Percentiles rank a stretch among this genome's conserved stretches.
phyloP scores from a whole-genome alignment of 257 asterid genomes.

The Solanum rostratum region DNA sequence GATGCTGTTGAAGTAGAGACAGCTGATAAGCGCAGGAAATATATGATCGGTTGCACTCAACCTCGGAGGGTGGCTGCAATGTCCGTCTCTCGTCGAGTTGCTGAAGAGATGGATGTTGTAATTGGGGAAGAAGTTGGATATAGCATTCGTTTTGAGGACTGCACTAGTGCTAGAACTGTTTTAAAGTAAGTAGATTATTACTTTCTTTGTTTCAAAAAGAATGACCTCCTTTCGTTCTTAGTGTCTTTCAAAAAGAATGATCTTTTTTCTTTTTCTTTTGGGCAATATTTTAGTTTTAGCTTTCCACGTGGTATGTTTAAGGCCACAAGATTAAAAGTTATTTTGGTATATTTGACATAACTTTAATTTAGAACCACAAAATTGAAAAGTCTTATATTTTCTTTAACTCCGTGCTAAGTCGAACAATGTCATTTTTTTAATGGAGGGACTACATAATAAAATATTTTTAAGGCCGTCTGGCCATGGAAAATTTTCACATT shows the following conservation, averaged over 20 bases:
- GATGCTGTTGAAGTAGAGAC: constrained; percentile 66
- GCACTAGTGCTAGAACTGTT: constrained; percentile 80
- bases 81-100: constrained; percentile 96
- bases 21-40: constrained; percentile 62
- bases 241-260: too few species aligned
- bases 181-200: constrained; percentile 35
- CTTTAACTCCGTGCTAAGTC: too few species aligned
- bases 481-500: not conserved
- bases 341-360: too few species aligned
- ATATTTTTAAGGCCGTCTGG: not conserved
- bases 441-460: not conserved
- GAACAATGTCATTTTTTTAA: too few species aligned
- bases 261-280: too few species aligned
- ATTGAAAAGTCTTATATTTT: too few species aligned
- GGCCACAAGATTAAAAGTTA: too few species aligned
- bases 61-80: constrained; percentile 98
- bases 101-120: constrained; percentile 96
- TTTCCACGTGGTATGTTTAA: too few species aligned
- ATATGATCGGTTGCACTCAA: constrained; percentile 95
- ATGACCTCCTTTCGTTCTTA: too few species aligned
- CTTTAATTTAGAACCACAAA: too few species aligned
- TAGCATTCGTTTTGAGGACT: constrained; percentile 92
- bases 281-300: too few species aligned
- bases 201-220: too few species aligned
- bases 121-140: constrained; percentile 99